phyloP scores from a whole-genome alignment of 306 rosid species.

The Rubus idaeus region DNA sequence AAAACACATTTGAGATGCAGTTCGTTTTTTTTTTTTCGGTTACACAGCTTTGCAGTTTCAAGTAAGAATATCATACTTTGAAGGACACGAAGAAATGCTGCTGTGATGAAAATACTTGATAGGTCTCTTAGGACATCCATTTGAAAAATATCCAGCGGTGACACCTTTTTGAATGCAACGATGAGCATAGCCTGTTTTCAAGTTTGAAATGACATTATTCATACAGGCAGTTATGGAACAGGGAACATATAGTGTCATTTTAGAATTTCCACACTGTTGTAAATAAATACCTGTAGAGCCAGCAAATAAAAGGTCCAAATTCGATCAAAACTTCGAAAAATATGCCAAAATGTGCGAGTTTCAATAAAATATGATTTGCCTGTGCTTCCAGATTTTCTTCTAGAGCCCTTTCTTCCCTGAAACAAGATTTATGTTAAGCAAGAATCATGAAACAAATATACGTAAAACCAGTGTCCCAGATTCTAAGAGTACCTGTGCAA shows the following conservation, averaged over 20 bases:
- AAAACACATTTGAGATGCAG: not conserved
- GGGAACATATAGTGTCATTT: not conserved
- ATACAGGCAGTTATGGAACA: conserved; percentile 21
- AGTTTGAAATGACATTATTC: conserved; percentile 21
- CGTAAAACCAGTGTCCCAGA: conserved; percentile 15
- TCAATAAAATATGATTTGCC: conserved; percentile 88
- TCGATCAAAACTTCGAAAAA: conserved; percentile 89
- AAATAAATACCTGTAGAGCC: conserved; percentile 73
- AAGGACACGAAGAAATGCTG: conserved; percentile 84
- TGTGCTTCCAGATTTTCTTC: conserved; percentile 53
- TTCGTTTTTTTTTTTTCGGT: not conserved
- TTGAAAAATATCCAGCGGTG: conserved; percentile 52
- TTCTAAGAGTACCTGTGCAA: conserved; percentile 46
- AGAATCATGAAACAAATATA: conserved; percentile 12
- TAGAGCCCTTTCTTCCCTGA: conserved; percentile 74
- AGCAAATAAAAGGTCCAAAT: conserved; percentile 90
- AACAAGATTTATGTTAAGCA: conserved; percentile 28
- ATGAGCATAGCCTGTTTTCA: conserved; percentile 64
- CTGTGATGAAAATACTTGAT: conserved; percentile 93
- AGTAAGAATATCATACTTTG: conserved; percentile 62
- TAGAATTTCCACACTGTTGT: conserved; percentile 22
- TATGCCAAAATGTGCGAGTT: conserved; percentile 87
- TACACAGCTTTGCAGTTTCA: not conserved
- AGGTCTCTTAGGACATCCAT: conserved; percentile 58
- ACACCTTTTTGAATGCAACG: conserved; percentile 64